phyloP scores from a whole-genome alignment of 345 rosid species.

The Trapa bicornis region DNA sequence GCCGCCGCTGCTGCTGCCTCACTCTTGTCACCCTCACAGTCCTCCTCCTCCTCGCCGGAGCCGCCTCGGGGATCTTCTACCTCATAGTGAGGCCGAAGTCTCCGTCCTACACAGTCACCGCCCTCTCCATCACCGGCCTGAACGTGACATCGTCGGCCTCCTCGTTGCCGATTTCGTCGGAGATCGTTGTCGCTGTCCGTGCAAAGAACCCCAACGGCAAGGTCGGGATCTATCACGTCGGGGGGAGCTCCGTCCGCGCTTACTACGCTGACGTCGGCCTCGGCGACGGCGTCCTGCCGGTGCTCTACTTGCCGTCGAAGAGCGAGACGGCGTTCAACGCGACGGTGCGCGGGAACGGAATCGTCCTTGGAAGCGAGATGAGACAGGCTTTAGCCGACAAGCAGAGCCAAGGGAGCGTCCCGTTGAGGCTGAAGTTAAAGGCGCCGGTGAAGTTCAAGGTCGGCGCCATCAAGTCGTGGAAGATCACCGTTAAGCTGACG shows the following conservation, averaged over 20 bases:
- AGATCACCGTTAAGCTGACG: constrained; percentile 40
- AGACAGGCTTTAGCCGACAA: constrained; percentile 15
- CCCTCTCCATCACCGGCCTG: constrained; percentile 37
- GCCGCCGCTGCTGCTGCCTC: constrained; percentile 40
- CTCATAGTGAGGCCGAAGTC: constrained; percentile 55
- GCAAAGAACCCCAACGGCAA: constrained; percentile 27
- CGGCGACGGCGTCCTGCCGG: constrained; percentile 39
- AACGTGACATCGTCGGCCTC: constrained; percentile 32
- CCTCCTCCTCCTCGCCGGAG: constrained; percentile 31
- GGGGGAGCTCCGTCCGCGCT: constrained; percentile 31
- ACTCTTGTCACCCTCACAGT: constrained; percentile 20
- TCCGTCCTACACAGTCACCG: constrained; percentile 42
- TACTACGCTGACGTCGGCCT: constrained; percentile 27
- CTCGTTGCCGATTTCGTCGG: constrained; percentile 33
- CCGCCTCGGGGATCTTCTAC: constrained; percentile 43
- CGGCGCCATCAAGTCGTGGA: constrained; percentile 75
- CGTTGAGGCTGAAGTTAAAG: constrained; percentile 39
- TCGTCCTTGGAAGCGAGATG: constrained; percentile 27
- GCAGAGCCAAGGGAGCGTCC: constrained; percentile 29
- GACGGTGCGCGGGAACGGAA: constrained; percentile 31
- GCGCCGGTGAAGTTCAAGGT: constrained; percentile 55
- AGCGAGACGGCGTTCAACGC: constrained; percentile 41
- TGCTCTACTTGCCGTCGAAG: constrained; percentile 44
- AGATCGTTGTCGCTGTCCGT: constrained; percentile 38
- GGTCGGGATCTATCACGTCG: constrained; percentile 14